Base-by-base conservation (phyloP, 2,329 filamentous ascomycete species). In the Diaporthe ampelina region DNA sequence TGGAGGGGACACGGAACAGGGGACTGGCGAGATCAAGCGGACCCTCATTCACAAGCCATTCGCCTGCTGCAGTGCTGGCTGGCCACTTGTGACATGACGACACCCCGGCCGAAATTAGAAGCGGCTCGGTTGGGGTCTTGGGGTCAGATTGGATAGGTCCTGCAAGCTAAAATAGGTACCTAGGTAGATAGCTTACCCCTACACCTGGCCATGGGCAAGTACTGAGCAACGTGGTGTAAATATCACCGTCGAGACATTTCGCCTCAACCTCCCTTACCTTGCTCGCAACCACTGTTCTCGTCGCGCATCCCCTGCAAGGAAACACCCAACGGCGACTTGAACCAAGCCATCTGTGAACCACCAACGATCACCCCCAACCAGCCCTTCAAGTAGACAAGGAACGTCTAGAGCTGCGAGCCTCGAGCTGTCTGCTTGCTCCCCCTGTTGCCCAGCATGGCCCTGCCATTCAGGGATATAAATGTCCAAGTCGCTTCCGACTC, bases 391-490 rank as follows among this genome's bases (percentile, higher is more conserved):
- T 37, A 45, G 29, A 48, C 17, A 54, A 21, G 37, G 15, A 11
- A 17, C 57, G n/a, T 50, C 57, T 26, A 21, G 59, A 72, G 45
- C 70, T 59, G 24, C 57, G 24, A 63, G 63, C 63, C 52, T 54
- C n/a, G 63, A 54, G 48, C 48, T 57, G 50, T 40, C 57, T 35
- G 57, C 40, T 35, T 1, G 43, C 35, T 72, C 21, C 57, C 57
- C 70, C 70, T 72, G 56, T 73, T 35, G 68, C 72, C 61, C 79
- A 78, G 73, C 69, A 84, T 84, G 82, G 79, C 81, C 59, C 84
- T 91, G 78, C 97, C 96, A 29, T 99, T 95, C 85, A 91, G 96
- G 82, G 97, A 99, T 87, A 97, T 98, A 87, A 99, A 98, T 84
- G 92, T 99, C 83, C 95, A 97, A 84, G 94, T 95, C 78, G 95